Percentiles rank a stretch among this genome's conserved stretches.
phyloP scores from a whole-genome alignment of 23 red algal species.

The Chondrus crispus region DNA sequence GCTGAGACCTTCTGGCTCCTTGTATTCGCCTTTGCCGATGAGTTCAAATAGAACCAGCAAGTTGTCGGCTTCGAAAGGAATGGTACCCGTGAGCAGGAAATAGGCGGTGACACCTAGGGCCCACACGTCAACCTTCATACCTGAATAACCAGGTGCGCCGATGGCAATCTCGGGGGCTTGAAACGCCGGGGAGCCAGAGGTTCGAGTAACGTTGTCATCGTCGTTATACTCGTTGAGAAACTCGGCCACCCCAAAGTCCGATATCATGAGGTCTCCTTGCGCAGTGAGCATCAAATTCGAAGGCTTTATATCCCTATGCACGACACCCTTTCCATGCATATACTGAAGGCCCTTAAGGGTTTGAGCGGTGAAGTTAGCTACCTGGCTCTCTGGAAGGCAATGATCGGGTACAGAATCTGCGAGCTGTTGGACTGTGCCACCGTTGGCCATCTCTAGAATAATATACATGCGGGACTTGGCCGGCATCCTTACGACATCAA shows the following conservation, averaged over 20 bases:
- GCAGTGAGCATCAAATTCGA: slow-evolving; percentile 91
- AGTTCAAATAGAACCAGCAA: slow-evolving; percentile 80
- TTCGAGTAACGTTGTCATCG: slow-evolving; percentile 76
- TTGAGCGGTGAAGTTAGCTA: slow-evolving; percentile 74
- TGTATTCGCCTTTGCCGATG: slow-evolving; percentile 72
- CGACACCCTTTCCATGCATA: slow-evolving; percentile 86
- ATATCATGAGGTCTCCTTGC: slow-evolving; percentile 77
- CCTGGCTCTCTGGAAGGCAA: slow-evolving; percentile 66
- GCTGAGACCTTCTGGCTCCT: slow-evolving; percentile 54
- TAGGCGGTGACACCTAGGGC: slow-evolving; percentile 91
- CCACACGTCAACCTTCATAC: slow-evolving; percentile 95
- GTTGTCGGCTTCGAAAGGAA: slow-evolving; percentile 89
- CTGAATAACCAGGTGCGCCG: slow-evolving; percentile 80
- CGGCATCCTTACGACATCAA: slow-evolving; percentile 81
- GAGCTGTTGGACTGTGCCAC: slow-evolving; percentile 82
- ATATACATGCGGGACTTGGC: slow-evolving; percentile 74
- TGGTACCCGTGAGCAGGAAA: slow-evolving; percentile 74
- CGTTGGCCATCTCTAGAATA: slow-evolving; percentile 92
- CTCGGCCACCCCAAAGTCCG: slow-evolving; percentile 99
- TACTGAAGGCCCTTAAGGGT: slow-evolving; percentile 78
- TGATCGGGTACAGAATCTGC: slow-evolving; percentile 45
- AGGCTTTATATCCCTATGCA: slow-evolving; percentile 99
- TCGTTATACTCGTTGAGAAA: slow-evolving; percentile 88
- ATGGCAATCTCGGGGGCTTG: slow-evolving; percentile 97
- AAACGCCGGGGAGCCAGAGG: slow-evolving; percentile 94